Evolutionary conservation across 371 early-diverging fungal species (phyloP), one percentile per base, ranked within the genome.

Genomic region (Saksenaea oblongispora): DNA sequence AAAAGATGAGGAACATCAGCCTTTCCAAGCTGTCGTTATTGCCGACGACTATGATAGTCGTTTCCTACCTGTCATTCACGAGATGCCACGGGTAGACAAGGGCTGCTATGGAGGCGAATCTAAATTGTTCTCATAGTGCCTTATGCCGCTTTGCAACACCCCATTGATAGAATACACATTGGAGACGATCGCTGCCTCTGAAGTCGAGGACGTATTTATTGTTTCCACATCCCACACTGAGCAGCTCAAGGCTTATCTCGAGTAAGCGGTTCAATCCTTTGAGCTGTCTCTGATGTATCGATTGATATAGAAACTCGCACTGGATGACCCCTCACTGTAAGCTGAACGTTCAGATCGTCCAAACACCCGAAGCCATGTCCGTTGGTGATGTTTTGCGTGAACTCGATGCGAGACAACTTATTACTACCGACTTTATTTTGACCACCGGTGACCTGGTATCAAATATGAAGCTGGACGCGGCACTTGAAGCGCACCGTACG

Each of bases 361-460:
- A 89, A 24, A 87, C 91, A 10, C 91, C 91, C 58, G 90, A 90
- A 61, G 84, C 89, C 34, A 78, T 84, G 73, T 91, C 94, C n/a
- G 87, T 96, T 9, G 98, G 98, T 36, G 98, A 98, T 72, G 96
- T 93, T 9, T 76, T 98, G 66, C 84, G 98, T 60, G 95, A 95
- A 67, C 72, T 97, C 41, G 97, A 98, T 73, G 85, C 86, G 11
- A 88, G 92, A 66, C 86, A 89, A 54, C 67, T 95, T 42, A 86
- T 97, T 62, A 79, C 83, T 41, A 87, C 87, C 10, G 97, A 98
- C 67, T 98, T 98, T 74, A 89, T 98, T 51, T 85, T 98, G 59
- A 91, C 95, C 54, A 84, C 82, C n/a, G 97, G 95, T 55, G 91
- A 96, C 73, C 88, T 95, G 0, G 88, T 98, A 5, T 88, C 96